These are phyloP conservation scores for Barbarea vulgaris DNA, from an alignment of 345 rosid genomes.

Conservation along the genomic window DNA sequence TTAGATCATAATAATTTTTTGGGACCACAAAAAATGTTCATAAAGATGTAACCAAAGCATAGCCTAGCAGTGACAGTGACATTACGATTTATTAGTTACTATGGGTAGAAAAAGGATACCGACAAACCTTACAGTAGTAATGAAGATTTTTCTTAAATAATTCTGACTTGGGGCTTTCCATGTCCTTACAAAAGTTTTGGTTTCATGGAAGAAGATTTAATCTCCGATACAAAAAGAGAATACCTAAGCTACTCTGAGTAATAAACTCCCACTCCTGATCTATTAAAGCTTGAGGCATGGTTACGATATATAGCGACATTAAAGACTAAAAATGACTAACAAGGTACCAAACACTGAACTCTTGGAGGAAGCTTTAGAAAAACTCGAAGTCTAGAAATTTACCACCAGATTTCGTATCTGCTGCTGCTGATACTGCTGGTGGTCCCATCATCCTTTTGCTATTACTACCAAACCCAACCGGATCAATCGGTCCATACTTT, in stretches of 20 bases:
- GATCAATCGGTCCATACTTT: constrained; percentile 63
- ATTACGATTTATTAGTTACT: not conserved
- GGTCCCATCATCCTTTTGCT: constrained; percentile 64
- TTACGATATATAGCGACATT: constrained; percentile 22
- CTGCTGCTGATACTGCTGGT: constrained; percentile 35
- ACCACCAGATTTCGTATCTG: constrained; percentile 75
- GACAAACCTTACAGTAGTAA: constrained; percentile 20
- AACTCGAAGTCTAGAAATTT: constrained; percentile 97
- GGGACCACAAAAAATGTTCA: constrained; percentile 19
- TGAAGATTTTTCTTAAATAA: constrained; percentile 18
- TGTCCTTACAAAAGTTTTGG: constrained; percentile 37
- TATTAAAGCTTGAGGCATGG: not conserved
- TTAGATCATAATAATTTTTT: not conserved
- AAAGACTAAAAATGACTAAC: constrained; percentile 32
- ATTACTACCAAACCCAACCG: constrained; percentile 67
- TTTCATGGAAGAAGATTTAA: constrained; percentile 32
- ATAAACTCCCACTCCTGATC: constrained; percentile 4
- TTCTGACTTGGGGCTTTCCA: constrained; percentile 23
- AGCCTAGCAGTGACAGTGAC: constrained; percentile 23
- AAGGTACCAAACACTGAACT: constrained; percentile 34
- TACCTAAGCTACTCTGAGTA: constrained; percentile 21
- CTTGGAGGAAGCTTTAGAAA: constrained; percentile 53
- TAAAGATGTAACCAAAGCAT: not conserved
- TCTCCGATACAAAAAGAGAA: constrained; percentile 18
- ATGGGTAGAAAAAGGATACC: constrained; percentile 1